Conservation (phyloP, 208 protist genomes). For the Acanthamoeba castellanii region DNA sequence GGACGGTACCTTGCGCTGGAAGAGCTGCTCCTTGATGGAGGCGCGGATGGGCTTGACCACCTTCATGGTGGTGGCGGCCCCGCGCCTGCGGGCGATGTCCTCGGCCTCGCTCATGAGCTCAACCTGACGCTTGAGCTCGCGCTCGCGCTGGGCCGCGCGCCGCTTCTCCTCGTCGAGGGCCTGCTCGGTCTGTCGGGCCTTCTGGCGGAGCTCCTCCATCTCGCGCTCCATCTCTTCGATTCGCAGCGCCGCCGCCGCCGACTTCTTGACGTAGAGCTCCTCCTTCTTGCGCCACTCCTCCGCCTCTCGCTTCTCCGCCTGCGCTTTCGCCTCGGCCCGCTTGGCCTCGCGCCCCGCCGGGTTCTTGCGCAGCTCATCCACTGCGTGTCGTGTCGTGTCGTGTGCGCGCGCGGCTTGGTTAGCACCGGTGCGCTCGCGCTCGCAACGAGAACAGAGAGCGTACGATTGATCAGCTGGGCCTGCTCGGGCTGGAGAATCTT, state of each 20-base stretch:
- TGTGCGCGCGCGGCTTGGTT: background rate
- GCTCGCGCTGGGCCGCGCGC: slow-evolving; percentile 15
- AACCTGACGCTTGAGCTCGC: slow-evolving; percentile 31
- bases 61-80: background rate
- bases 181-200: slow-evolving; percentile 2
- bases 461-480: background rate
- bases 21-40: slow-evolving; percentile 41
- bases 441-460: background rate
- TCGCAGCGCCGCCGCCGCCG: background rate
- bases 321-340: background rate
- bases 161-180: slow-evolving; percentile 51
- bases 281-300: slow-evolving; percentile 52
- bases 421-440: background rate
- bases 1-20: slow-evolving; percentile 46
- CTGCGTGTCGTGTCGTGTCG: background rate
- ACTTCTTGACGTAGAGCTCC: slow-evolving; percentile 52
- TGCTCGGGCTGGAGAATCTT: slow-evolving; percentile 22
- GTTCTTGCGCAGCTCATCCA: background rate
- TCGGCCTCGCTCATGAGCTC: slow-evolving; percentile 41
- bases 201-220: slow-evolving; percentile 42
- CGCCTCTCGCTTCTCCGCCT: background rate
- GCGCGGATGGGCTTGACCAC: slow-evolving; percentile 37
- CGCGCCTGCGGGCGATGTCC: slow-evolving; percentile 2
- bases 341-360: background rate
- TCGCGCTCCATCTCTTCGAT: slow-evolving; percentile 49